These are phyloP conservation scores for Candida sp. DNA, from an alignment of 1,139 yeast species.

Conservation along the genomic window DNA sequence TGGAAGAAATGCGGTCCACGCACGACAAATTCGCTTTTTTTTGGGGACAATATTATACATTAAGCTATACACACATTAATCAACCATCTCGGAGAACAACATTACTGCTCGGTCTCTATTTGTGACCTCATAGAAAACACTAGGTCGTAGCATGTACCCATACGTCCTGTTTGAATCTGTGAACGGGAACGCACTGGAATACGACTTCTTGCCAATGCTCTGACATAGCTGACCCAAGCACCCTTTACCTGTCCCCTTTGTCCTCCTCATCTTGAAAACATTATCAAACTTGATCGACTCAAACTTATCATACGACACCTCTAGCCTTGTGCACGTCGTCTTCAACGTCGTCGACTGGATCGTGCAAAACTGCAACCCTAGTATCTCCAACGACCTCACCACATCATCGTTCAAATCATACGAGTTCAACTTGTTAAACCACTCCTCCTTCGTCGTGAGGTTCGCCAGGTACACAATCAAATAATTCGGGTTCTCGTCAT, in stretches of 20 bases:
- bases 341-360: slow-evolving; percentile 6
- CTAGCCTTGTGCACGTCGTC: slow-evolving; percentile 5
- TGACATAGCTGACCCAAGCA: slow-evolving; percentile 12
- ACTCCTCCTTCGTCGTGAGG: slow-evolving; percentile 1
- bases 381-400: slow-evolving; percentile 1
- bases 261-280: slow-evolving; percentile 4
- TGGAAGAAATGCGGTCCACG: not conserved
- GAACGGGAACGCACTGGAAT: slow-evolving; percentile 8
- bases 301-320: slow-evolving; percentile 2
- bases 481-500: slow-evolving; percentile 5
- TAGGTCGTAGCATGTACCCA: slow-evolving; percentile 10
- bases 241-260: slow-evolving; percentile 8
- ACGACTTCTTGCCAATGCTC: not conserved
- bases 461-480: slow-evolving; percentile 4
- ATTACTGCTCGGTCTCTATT: slow-evolving; percentile 1
- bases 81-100: slow-evolving; percentile 7
- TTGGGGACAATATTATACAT: too few species aligned
- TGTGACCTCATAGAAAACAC: slow-evolving; percentile 7
- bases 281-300: slow-evolving; percentile 6
- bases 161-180: slow-evolving; percentile 7
- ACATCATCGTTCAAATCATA: slow-evolving; percentile 6
- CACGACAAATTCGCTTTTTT: too few species aligned
- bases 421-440: not conserved
- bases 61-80: not conserved
- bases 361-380: slow-evolving; percentile 9